These are phyloP conservation scores for Ambrosiella beaveri DNA, from an alignment of 2,329 filamentous ascomycete species.

Conservation along the genomic window DNA sequence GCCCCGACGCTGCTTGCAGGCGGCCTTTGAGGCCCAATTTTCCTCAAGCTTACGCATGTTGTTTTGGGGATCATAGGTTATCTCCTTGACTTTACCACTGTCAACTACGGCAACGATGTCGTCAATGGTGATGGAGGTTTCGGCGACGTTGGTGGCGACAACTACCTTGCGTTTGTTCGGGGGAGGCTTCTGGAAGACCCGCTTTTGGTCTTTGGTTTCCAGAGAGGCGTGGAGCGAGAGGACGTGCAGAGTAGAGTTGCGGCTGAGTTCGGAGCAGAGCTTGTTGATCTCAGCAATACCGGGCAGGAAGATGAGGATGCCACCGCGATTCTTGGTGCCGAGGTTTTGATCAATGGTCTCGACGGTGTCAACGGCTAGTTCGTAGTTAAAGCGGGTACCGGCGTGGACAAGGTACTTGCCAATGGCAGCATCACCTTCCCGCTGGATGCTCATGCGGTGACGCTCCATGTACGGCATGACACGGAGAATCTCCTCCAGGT, in stretches of 20 bases:
- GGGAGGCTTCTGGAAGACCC: slow-evolving; percentile 65
- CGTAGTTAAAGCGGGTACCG: slow-evolving; percentile 80
- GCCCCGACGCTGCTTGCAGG: slow-evolving; percentile 85
- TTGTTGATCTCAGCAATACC: slow-evolving; percentile 83
- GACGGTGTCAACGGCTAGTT: slow-evolving; percentile 64
- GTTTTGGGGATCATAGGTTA: slow-evolving; percentile 75
- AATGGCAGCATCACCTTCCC: slow-evolving; percentile 24
- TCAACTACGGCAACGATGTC: slow-evolving; percentile 95
- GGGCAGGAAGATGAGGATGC: slow-evolving; percentile 88
- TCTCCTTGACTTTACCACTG: slow-evolving; percentile 89
- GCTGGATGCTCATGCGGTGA: slow-evolving; percentile 22
- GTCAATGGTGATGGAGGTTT: slow-evolving; percentile 96
- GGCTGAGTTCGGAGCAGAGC: slow-evolving; percentile 50
- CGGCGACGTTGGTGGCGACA: slow-evolving; percentile 88
- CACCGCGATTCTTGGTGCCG: slow-evolving; percentile 49
- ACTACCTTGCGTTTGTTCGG: slow-evolving; percentile 77
- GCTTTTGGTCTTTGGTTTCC: slow-evolving; percentile 70
- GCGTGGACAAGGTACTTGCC: slow-evolving; percentile 55
- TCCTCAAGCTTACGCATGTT: slow-evolving; percentile 92
- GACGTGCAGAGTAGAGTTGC: slow-evolving; percentile 49
- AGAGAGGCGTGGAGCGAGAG: slow-evolving; percentile 85
- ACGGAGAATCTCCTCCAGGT: slow-evolving; percentile 71
- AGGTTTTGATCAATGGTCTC: slow-evolving; percentile 67
- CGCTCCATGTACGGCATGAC: slow-evolving; percentile 52
- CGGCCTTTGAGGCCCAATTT: slow-evolving; percentile 84